Conservation (phyloP, 768 basidiomycete genomes). For the Serendipita sp. region DNA sequence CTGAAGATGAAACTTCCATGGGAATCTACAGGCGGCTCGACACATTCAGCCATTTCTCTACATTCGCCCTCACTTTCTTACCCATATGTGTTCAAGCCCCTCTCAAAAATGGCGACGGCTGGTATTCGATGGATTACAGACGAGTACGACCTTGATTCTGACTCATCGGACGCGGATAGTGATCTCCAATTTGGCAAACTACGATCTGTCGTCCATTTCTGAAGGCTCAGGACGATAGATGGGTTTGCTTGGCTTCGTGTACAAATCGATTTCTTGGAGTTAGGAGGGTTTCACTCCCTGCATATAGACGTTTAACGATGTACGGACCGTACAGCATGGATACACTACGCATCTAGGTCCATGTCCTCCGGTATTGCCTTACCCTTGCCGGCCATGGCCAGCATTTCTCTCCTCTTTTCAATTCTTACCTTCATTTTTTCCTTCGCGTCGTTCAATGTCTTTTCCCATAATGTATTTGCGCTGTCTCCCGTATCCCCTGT, state of each 20-base stretch:
- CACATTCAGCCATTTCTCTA: neutral
- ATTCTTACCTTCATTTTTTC: conserved; percentile 25
- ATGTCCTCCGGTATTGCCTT: neutral
- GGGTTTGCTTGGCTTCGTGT: too few species aligned
- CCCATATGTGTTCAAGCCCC: neutral
- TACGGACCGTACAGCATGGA: too few species aligned
- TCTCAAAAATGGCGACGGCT: neutral
- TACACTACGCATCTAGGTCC: conserved; percentile 1
- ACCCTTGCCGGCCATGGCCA: neutral
- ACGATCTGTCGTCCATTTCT: conserved; percentile 7
- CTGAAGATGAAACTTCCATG: conserved; percentile 3
- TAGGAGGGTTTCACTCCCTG: too few species aligned
- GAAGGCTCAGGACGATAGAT: too few species aligned
- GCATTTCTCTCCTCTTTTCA: neutral
- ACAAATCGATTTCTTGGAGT: too few species aligned
- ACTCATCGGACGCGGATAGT: neutral
- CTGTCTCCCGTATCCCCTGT: conserved; percentile 24
- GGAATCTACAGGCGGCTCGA: neutral
- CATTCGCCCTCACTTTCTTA: neutral
- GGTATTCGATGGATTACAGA: neutral
- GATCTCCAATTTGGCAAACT: conserved; percentile 1
- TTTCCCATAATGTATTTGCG: conserved; percentile 16
- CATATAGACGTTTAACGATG: too few species aligned
- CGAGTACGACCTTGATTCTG: neutral
- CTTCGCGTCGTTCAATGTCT: conserved; percentile 29